phyloP scores from a whole-genome alignment of 257 asterid genomes.

The Primulina eburnea region DNA sequence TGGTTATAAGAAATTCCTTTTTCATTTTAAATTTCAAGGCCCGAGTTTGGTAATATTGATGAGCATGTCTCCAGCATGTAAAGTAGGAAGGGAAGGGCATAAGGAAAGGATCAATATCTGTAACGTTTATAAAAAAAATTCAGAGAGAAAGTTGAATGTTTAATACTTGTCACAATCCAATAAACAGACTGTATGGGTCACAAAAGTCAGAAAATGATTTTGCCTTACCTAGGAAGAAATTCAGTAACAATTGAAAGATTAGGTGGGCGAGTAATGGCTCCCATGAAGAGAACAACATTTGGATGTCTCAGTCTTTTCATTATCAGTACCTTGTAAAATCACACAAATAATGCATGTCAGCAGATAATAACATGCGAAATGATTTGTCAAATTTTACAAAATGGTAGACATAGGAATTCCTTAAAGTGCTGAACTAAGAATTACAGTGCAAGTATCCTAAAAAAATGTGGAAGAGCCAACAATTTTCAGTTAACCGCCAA shows the following conservation, averaged over 20 bases:
- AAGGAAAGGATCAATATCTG: conserved; percentile 8
- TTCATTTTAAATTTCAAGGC: not conserved
- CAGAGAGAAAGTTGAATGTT: not conserved
- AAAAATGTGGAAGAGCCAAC: conserved; percentile 3
- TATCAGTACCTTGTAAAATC: conserved; percentile 63
- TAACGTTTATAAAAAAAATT: not conserved
- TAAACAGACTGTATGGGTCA: not conserved
- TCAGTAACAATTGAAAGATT: conserved; percentile 92
- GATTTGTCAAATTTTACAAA: conserved; percentile 1
- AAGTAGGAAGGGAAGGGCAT: not conserved
- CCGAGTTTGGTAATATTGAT: not conserved
- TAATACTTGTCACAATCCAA: not conserved
- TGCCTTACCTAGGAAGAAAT: conserved; percentile 85
- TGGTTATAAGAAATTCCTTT: not conserved
- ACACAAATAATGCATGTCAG: conserved; percentile 27
- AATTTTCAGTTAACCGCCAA: not conserved
- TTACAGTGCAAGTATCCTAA: too few relatives aligned
- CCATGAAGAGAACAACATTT: conserved; percentile 94
- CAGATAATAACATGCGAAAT: conserved; percentile 22
- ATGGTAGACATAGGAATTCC: conserved; percentile 13
- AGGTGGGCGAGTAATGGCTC: conserved; percentile 95
- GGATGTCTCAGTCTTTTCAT: conserved; percentile 93
- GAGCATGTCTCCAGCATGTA: not conserved
- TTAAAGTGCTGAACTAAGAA: conserved; percentile 13
- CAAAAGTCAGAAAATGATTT: conserved; percentile 20